A percentile compares a stretch with the other conserved stretches of the same genome.
phyloP scores from a whole-genome alignment of 2,329 filamentous ascomycete genomes.

The Colletotrichum tamarilloi region DNA sequence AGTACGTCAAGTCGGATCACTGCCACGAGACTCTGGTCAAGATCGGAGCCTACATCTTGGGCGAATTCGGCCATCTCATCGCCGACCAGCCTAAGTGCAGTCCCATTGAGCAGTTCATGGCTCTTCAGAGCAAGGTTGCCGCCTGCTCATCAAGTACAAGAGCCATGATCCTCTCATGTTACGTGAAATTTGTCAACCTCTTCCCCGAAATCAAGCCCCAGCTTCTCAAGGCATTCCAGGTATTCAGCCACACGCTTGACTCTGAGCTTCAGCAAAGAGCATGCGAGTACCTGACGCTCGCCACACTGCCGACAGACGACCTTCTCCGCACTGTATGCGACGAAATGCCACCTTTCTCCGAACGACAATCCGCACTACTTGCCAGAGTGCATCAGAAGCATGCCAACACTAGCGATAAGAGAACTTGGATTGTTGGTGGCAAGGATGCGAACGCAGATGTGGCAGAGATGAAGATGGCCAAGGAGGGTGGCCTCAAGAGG shows the following conservation, averaged over 20 bases:
- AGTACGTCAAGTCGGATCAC: conserved; percentile 91
- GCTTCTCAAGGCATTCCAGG: conserved; percentile 86
- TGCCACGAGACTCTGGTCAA: conserved; percentile 98
- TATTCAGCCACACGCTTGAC: conserved; percentile 94
- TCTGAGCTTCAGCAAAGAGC: conserved; percentile 96
- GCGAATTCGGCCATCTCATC: conserved; percentile 96
- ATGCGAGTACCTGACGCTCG: conserved; percentile 91
- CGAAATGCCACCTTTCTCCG: conserved; percentile 98
- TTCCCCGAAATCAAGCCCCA: conserved; percentile 99
- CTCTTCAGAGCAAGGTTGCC: conserved; percentile 88
- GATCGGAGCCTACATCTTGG: conserved; percentile 95
- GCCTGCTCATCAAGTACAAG: conserved; percentile 89
- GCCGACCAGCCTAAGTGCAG: conserved; percentile 92
- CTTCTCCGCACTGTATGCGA: conserved; percentile 94
- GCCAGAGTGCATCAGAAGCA: conserved; percentile 96
- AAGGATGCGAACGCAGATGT: conserved; percentile 91
- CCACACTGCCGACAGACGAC: conserved; percentile 88
- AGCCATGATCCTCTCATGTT: conserved; percentile 94
- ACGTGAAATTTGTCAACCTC: conserved; percentile 97
- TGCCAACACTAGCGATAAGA: conserved; percentile 90
- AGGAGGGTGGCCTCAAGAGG: conserved; percentile 85
- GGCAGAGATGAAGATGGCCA: conserved; percentile 82
- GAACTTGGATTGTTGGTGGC: conserved; percentile 97
- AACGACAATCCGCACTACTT: conserved; percentile 89
- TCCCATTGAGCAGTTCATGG: conserved; percentile 96